Evolutionary conservation across 495 filamentous ascomycete species (phyloP).

Genomic region (Lasiosphaeriaceae sp.): DNA sequence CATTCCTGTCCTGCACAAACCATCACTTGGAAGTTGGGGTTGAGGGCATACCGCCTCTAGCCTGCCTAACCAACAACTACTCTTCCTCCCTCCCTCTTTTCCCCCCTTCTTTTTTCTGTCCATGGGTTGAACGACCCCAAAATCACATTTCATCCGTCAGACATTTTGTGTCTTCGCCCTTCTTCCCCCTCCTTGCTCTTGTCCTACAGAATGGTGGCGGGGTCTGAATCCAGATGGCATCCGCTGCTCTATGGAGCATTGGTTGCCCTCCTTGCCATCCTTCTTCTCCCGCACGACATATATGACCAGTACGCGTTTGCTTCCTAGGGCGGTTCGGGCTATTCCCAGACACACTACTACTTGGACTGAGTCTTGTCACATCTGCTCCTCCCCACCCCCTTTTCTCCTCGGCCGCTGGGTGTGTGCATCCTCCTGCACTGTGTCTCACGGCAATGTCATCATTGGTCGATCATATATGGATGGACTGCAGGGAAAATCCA

Average conservation of each 20-base stretch:
- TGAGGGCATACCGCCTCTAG: no score
- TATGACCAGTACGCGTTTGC: slow-evolving; percentile 13
- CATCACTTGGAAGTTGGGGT: neutral
- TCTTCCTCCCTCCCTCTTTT: no score
- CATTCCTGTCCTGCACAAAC: neutral
- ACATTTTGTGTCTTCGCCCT: no score
- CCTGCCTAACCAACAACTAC: no score
- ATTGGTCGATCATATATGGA: neutral
- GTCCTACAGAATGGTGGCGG: neutral
- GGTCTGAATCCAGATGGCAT: neutral
- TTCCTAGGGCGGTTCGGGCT: neutral
- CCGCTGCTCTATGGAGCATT: slow-evolving; percentile 13
- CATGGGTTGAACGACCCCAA: no score
- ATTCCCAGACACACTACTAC: neutral
- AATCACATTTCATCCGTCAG: no score
- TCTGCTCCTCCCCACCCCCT: no score
- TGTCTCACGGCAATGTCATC: neutral
- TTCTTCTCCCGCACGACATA: slow-evolving; percentile 19
- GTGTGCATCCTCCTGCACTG: neutral
- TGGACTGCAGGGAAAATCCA: neutral
- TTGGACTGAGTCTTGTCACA: neutral
- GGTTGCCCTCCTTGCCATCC: slow-evolving; percentile 17
- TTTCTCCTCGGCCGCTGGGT: no score
- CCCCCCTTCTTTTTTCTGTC: no score
- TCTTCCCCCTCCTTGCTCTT: no score